Evolutionary conservation across 2,329 filamentous ascomycete genomes (phyloP).

Genomic region (Aspergillus spinulosporus): DNA sequence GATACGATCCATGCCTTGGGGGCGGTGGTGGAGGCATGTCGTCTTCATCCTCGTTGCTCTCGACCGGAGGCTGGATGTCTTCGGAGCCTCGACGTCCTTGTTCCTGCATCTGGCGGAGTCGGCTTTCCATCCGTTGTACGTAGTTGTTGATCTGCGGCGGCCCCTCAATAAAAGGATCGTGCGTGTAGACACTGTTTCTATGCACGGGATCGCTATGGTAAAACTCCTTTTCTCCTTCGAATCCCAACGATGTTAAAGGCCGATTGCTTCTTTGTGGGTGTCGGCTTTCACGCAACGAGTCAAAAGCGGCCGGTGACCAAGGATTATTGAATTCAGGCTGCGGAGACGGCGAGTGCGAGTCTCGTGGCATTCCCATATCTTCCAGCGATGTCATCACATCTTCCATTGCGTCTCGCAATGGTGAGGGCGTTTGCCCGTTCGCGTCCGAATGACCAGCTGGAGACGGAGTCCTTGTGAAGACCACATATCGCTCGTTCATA

Average conservation of each 20-base stretch:
- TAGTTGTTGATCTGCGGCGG: constrained; percentile 79
- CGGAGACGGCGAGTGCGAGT: constrained; percentile 52
- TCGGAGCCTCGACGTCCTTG: constrained; percentile 44
- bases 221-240: constrained; percentile 57
- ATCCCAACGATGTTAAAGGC: constrained; percentile 73
- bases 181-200: constrained; percentile 42
- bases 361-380: constrained; percentile 70
- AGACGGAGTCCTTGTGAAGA: constrained; percentile 49
- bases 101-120: constrained; percentile 69
- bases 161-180: constrained; percentile 49
- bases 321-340: constrained; percentile 60
- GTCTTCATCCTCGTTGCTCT: constrained; percentile 40
- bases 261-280: constrained; percentile 46
- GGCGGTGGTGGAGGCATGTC: constrained; percentile 58
- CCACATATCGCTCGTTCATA: constrained; percentile 45
- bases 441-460: constrained; percentile 58
- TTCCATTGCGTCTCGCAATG: constrained; percentile 92
- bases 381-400: constrained; percentile 95
- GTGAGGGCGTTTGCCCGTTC: constrained; percentile 79
- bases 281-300: constrained; percentile 45
- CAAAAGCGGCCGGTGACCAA: constrained; percentile 91
- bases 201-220: constrained; percentile 60
- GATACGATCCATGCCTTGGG: constrained; percentile 53
- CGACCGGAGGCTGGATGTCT: constrained; percentile 53
- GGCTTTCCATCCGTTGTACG: constrained; percentile 86